Conservation (phyloP, 192 early-diverging fungal genomes). For the Podila epigama region DNA sequence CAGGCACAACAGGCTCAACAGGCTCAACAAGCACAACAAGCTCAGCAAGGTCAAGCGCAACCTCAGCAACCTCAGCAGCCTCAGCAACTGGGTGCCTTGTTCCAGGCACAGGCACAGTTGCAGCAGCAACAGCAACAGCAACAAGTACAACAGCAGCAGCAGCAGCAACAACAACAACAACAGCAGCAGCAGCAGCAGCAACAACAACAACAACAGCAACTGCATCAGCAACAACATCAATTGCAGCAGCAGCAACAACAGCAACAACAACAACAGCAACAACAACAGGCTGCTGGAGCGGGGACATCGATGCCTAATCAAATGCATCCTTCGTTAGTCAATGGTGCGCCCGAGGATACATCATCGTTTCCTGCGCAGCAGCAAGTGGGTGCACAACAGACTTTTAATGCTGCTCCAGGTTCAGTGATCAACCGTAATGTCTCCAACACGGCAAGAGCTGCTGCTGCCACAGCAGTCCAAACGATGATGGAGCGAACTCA, state of each 20-base stretch:
- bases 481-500: constrained; percentile 49
- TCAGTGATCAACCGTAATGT: constrained; percentile 1
- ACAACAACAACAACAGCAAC: constrained; percentile 19
- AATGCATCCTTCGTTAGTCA: not conserved
- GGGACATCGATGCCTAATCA: constrained; percentile 1
- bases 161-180: constrained; percentile 8
- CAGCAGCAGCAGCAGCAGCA: constrained; percentile 2
- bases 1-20: constrained; percentile 21
- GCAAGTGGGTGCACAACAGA: not conserved
- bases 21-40: not conserved
- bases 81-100: too few relatives aligned
- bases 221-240: constrained; percentile 16
- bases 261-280: constrained; percentile 5
- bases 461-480: constrained; percentile 45
- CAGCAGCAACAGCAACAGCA: constrained; percentile 23
- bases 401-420: constrained; percentile 1
- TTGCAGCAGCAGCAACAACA: not conserved
- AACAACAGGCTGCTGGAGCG: not conserved
- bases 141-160: constrained; percentile 1
- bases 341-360: constrained; percentile 1
- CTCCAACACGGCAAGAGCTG: constrained; percentile 26
- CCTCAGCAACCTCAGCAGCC: constrained; percentile 28
- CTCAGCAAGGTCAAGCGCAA: constrained; percentile 5
- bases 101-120: constrained; percentile 20
- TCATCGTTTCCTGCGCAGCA: not conserved